Percentiles rank a stretch among this genome's conserved stretches.
Evolutionary conservation across 1,284 basidiomycete species (phyloP).

Genomic region (Lentinus polychrous): DNA sequence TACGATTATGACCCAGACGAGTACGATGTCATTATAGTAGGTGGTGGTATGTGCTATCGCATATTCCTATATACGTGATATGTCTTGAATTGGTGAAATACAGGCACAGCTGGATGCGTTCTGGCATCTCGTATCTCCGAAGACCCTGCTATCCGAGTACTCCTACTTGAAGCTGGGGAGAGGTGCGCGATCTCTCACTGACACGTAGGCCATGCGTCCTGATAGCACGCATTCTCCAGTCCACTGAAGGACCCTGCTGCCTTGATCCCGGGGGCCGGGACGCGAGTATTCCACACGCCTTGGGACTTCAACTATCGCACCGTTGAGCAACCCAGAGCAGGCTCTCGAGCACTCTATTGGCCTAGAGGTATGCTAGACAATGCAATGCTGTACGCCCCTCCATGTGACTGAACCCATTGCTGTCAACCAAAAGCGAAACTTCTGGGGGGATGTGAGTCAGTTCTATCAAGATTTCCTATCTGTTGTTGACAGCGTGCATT

Average conservation of each 20-base stretch:
- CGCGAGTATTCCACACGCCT: constrained; percentile 31
- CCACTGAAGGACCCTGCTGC: constrained; percentile 14
- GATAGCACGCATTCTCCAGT: constrained; percentile 9
- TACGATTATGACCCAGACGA: constrained; percentile 23
- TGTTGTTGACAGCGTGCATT: neutral
- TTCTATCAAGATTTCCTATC: neutral
- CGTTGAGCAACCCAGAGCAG: constrained; percentile 44
- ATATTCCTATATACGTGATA: neutral
- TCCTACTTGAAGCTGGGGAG: constrained; percentile 59
- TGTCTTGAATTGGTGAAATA: neutral
- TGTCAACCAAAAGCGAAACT: constrained; percentile 40
- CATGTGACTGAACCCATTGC: neutral
- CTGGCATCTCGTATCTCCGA: constrained; percentile 62
- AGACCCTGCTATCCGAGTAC: constrained; percentile 44
- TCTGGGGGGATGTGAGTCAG: constrained; percentile 58
- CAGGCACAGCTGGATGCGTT: constrained; percentile 65
- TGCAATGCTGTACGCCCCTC: neutral
- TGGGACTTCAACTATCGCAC: constrained; percentile 50
- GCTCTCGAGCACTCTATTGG: constrained; percentile 43
- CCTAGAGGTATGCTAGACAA: constrained; percentile 44
- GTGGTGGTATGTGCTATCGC: constrained; percentile 43
- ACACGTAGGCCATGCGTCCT: neutral
- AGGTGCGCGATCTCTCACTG: constrained; percentile 34
- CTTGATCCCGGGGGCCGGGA: constrained; percentile 20
- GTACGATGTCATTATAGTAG: constrained; percentile 58